Percentiles rank a stretch among this genome's conserved stretches.
Conservation (phyloP, 176 grass and related monocot genomes). For the Raddia distichophylla region DNA sequence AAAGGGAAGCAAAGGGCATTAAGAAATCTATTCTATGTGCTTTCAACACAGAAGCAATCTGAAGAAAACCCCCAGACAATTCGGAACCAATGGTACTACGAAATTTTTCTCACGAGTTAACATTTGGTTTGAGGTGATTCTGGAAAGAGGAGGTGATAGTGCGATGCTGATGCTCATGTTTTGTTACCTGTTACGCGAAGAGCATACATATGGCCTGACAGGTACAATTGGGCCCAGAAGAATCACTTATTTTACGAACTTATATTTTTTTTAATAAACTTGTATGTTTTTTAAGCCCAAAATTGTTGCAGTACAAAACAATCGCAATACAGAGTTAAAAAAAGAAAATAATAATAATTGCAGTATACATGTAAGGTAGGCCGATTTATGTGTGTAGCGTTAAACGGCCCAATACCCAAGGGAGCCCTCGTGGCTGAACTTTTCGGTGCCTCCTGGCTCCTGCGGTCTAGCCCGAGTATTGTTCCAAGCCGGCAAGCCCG, state of each 20-base stretch:
- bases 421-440: no score
- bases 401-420: no score
- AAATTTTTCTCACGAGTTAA: neutral
- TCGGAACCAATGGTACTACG: neutral
- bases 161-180: neutral
- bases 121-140: neutral
- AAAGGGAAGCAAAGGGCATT: neutral
- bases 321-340: no score
- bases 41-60: slow-evolving; percentile 6
- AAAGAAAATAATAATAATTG: no score
- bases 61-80: neutral
- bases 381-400: no score
- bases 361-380: no score
- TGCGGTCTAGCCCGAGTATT: no score
- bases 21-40: neutral
- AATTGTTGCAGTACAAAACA: no score
- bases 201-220: slow-evolving; percentile 12
- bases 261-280: neutral
- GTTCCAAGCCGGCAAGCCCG: no score
- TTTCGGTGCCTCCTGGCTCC: neutral
- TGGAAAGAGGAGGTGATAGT: neutral
- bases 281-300: neutral
- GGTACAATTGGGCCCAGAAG: neutral
- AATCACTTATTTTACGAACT: neutral
- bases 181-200: slow-evolving; percentile 13